A percentile compares a stretch with the other conserved stretches of the same genome.
These are phyloP conservation scores for Pythium phragmiticola DNA, from an alignment of 352 stramenopile species.

Conservation along the genomic window DNA sequence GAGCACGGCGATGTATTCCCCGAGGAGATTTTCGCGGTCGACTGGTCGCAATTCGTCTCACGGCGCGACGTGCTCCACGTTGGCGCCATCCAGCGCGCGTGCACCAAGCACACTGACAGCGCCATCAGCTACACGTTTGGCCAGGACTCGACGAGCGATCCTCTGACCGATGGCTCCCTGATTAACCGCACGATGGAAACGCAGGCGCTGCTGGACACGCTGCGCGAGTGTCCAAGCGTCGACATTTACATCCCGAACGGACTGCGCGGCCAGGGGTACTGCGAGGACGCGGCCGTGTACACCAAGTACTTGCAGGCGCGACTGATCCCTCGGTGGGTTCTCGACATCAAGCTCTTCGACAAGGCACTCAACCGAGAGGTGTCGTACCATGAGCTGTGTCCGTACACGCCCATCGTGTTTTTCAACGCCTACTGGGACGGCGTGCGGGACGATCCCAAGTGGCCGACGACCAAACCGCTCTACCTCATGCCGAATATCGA, in stretches of 20 bases:
- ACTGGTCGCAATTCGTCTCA: constrained; percentile 18
- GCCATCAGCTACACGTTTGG: constrained; percentile 29
- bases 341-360: constrained; percentile 26
- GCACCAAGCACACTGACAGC: constrained; percentile 39
- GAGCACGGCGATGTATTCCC: constrained; percentile 17
- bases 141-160: background rate
- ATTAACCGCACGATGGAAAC: constrained; percentile 10
- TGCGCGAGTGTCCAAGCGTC: constrained; percentile 57
- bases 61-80: constrained; percentile 40
- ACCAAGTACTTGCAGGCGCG: constrained; percentile 39
- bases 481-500: constrained; percentile 39
- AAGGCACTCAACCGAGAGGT: constrained; percentile 4
- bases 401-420: constrained; percentile 30
- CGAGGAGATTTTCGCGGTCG: constrained; percentile 7
- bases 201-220: constrained; percentile 35
- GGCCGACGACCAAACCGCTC: constrained; percentile 31
- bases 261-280: constrained; percentile 58
- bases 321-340: constrained; percentile 36
- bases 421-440: constrained; percentile 43
- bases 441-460: constrained; percentile 16
- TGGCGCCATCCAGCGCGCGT: constrained; percentile 49
- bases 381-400: constrained; percentile 41
- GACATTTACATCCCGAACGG: constrained; percentile 54
- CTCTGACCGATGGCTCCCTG: constrained; percentile 11
- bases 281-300: constrained; percentile 64